A percentile compares a stretch with the other conserved stretches of the same genome.
These are phyloP conservation scores for Sideroxylon spinosum DNA, from an alignment of 179 eudicot genomes.

Conservation along the genomic window DNA sequence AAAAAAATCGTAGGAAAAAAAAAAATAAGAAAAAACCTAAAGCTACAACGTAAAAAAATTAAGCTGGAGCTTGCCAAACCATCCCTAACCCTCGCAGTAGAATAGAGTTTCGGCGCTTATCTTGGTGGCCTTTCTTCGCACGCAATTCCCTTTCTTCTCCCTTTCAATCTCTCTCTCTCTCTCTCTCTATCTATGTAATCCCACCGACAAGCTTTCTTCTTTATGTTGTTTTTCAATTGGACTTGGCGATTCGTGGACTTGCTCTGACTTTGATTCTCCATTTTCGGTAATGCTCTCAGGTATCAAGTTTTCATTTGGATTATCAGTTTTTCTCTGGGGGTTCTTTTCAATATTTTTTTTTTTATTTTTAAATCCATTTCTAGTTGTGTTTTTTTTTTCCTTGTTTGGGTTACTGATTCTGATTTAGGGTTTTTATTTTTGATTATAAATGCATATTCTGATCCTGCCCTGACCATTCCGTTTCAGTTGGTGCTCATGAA, in stretches of 20 bases:
- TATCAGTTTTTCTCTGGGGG: neutral
- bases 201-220: neutral
- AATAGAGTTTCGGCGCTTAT: conserved; percentile 1
- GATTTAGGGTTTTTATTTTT: neutral
- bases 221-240: neutral
- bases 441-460: too few relatives aligned
- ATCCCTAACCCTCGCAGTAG: neutral
- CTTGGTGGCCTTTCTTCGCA: neutral
- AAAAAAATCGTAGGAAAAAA: too few relatives aligned
- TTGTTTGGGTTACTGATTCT: neutral
- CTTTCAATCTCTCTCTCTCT: neutral
- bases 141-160: neutral
- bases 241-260: neutral
- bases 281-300: neutral
- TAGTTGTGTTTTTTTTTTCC: neutral
- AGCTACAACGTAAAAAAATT: too few relatives aligned
- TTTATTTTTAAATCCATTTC: neutral
- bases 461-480: too few relatives aligned
- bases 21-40: too few relatives aligned
- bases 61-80: too few relatives aligned
- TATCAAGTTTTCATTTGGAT: neutral
- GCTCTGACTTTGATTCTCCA: neutral
- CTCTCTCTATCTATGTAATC: neutral
- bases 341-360: neutral
- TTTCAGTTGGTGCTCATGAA: neutral